Conservation (phyloP, 306 rosid genomes). For the Lablab purpureus region DNA sequence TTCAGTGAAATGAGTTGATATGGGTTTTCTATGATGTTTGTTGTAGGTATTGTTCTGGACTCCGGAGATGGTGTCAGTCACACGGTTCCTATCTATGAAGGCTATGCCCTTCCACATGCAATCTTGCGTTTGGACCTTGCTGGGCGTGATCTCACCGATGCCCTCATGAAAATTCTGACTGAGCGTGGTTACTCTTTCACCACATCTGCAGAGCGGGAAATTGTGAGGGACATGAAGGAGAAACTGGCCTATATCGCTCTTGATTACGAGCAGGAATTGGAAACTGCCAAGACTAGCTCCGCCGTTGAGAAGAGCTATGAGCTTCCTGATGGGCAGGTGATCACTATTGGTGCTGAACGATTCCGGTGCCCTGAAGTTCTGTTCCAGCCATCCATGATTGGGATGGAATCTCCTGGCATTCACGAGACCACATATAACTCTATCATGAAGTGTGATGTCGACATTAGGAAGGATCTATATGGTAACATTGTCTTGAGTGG, state of each 20-base stretch:
- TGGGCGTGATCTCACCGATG: slow-evolving; percentile 86
- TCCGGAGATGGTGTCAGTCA: slow-evolving; percentile 65
- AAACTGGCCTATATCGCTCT: slow-evolving; percentile 76
- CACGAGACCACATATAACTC: slow-evolving; percentile 64
- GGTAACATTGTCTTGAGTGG: slow-evolving; percentile 70
- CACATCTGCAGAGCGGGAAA: slow-evolving; percentile 85
- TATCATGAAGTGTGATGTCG: slow-evolving; percentile 65
- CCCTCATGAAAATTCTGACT: slow-evolving; percentile 79
- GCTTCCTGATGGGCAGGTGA: slow-evolving; percentile 65
- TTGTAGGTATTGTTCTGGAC: slow-evolving; percentile 61
- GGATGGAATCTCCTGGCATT: slow-evolving; percentile 64
- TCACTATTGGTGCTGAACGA: slow-evolving; percentile 63
- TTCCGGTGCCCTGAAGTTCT: slow-evolving; percentile 66
- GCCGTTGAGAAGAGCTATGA: slow-evolving; percentile 85
- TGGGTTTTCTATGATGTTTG: slow-evolving; percentile 17
- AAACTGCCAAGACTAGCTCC: slow-evolving; percentile 78
- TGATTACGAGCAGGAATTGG: slow-evolving; percentile 81
- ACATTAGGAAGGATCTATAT: slow-evolving; percentile 64
- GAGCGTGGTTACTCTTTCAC: slow-evolving; percentile 90
- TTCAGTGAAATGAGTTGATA: slow-evolving; percentile 40
- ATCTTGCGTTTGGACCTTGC: slow-evolving; percentile 84
- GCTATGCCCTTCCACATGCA: slow-evolving; percentile 63
- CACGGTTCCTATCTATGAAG: slow-evolving; percentile 63
- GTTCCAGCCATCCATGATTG: slow-evolving; percentile 66
- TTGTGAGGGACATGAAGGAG: slow-evolving; percentile 77